Evolutionary conservation across 129 eudicot species (phyloP), one percentile per base, ranked within the genome.

Genomic region (Centaurea solstitialis): DNA sequence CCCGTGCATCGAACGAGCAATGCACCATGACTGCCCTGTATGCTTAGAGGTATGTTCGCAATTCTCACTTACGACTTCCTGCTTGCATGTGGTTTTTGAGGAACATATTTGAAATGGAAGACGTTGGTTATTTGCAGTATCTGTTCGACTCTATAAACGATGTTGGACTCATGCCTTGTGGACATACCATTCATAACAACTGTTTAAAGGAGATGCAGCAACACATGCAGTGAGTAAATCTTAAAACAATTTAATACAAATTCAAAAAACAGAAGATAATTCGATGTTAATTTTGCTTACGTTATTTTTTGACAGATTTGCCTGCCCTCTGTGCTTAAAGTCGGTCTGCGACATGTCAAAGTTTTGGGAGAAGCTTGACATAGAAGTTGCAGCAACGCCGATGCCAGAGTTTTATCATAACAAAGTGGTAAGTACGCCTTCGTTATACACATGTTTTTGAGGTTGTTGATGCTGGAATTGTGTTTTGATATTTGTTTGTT

Each of bases 1-100:
- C 83, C 93, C 93, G 0, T 94, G 99, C 65, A 85, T 94, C 28
- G 99, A 94, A 85, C 89, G 97, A 69, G 97, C 97, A 23, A 90
- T 94, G 96, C 99, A 94, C 83, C 98, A 92, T 64, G 97, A 92
- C 74, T 94, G 98, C 75, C 98, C 98, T 70, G 91, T 94, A 75
- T 94, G 98, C 87, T 89, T 92, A 76, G 97, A 94, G 98, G 98
- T 94, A 61, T 67, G 23, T 22, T n/a, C n/a, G n/a, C n/a, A n/a
- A 77, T 64, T n/a, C 4, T 47, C 45, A 38, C 74, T 26, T 71
- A 24, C 22, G 0, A 23, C 76, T 43, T 17, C 12, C 10, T 17
- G 59, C 41, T 35, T 75, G 62, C 41, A 6, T 69, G 47, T 37
- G 72, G 11, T 80, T 22, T 76, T 73, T 1, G 9, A 73, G 11